phyloP scores from a whole-genome alignment of 2,329 filamentous ascomycete genomes.

The Sclerotinia nivalis region DNA sequence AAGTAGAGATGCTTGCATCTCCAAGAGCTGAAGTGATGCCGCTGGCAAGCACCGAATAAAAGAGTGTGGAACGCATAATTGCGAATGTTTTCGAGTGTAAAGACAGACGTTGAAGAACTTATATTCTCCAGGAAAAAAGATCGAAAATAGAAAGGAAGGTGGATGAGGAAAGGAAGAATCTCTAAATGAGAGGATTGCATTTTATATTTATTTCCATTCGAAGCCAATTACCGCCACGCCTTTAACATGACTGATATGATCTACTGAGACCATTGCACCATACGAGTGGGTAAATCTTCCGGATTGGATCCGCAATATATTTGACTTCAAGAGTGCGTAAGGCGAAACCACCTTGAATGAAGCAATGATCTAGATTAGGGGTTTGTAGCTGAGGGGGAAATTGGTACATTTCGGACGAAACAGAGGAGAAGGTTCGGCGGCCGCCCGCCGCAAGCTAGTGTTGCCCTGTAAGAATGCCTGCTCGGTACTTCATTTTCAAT shows the following conservation, averaged over 20 bases:
- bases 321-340: not conserved
- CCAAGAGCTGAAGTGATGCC: conserved; percentile 28
- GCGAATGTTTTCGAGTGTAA: conserved; percentile 13
- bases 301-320: not conserved
- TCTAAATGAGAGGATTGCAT: not conserved
- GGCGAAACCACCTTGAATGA: not conserved
- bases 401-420: not conserved
- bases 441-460: not conserved
- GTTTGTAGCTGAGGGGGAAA: not conserved
- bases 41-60: conserved; percentile 32
- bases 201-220: not conserved
- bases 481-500: not conserved
- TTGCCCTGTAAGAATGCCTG: not conserved
- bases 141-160: conserved; percentile 3
- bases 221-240: conserved; percentile 8
- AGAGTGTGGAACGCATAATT: conserved; percentile 31
- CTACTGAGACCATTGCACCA: conserved; percentile 13
- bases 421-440: not conserved
- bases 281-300: not conserved
- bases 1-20: conserved; percentile 35
- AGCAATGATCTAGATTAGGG: not conserved
- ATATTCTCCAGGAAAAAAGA: conserved; percentile 4
- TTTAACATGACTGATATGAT: not conserved
- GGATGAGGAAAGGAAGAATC: not conserved
- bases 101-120: conserved; percentile 15